These are phyloP conservation scores for Iris macrosiphon DNA, from an alignment of 106 monocot genomes.

Conservation along the genomic window DNA sequence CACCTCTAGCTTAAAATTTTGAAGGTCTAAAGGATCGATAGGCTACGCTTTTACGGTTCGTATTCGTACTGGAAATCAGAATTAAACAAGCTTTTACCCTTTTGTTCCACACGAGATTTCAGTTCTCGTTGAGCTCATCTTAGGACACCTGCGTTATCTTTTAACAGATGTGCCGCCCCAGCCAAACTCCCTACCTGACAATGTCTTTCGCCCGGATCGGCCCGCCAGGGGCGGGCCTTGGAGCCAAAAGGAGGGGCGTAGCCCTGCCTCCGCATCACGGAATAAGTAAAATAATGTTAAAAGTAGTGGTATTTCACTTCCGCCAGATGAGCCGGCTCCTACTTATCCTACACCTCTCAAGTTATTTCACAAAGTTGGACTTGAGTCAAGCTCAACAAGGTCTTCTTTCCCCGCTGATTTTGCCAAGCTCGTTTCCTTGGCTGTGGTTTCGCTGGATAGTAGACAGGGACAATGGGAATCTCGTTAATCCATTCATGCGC, in stretches of 20 bases:
- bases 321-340: too few species aligned
- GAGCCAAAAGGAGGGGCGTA: too few species aligned
- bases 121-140: conserved; percentile 80
- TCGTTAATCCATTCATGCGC: conserved; percentile 10
- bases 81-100: conserved; percentile 88
- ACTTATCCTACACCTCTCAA: conserved; percentile 26
- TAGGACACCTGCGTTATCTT: conserved; percentile 73
- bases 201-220: conserved; percentile 54
- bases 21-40: conserved; percentile 85
- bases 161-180: conserved; percentile 61
- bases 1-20: conserved; percentile 74
- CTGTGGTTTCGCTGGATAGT: conserved; percentile 65
- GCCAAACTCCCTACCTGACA: conserved; percentile 65
- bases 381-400: conserved; percentile 28
- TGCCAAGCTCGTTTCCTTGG: conserved; percentile 34
- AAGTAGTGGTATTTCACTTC: too few species aligned
- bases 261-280: too few species aligned
- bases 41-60: conserved; percentile 77
- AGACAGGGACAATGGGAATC: conserved; percentile 58
- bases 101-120: conserved; percentile 88
- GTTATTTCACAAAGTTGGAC: conserved; percentile 20
- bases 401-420: conserved; percentile 19
- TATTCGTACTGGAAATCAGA: conserved; percentile 82
- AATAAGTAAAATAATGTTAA: too few species aligned
- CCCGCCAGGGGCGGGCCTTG: too few species aligned